Conservation (phyloP, 192 early-diverging fungal species). For the Rhizophagus sp. region DNA sequence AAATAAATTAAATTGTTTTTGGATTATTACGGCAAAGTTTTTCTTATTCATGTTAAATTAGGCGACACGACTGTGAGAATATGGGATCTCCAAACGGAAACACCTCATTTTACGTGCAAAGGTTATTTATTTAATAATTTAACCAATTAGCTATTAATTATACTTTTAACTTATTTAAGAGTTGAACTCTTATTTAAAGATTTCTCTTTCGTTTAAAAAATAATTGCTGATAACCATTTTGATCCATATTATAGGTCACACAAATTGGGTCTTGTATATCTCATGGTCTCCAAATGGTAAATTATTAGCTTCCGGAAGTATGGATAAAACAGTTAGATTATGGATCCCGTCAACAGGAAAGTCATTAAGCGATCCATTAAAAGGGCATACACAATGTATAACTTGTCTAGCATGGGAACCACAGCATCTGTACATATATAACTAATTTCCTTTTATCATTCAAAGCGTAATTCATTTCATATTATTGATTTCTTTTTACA, state of each 20-base stretch:
- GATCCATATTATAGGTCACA: constrained; percentile 63
- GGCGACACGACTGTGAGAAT: constrained; percentile 93
- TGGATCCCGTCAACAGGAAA: constrained; percentile 92
- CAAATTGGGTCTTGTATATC: constrained; percentile 90
- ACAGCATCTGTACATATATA: constrained; percentile 65
- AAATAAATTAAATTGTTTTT: too few species aligned
- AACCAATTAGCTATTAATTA: too few species aligned
- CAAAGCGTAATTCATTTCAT: neutral
- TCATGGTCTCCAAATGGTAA: constrained; percentile 91
- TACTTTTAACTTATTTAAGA: too few species aligned
- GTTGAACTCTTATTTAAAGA: too few species aligned
- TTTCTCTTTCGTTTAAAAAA: neutral
- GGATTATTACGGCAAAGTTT: neutral
- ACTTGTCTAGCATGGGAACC: constrained; percentile 95
- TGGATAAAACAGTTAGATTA: constrained; percentile 87
- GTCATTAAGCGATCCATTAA: constrained; percentile 70
- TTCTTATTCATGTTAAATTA: constrained; percentile 19
- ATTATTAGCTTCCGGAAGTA: constrained; percentile 86
- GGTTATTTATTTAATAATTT: constrained; percentile 33
- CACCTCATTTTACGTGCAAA: constrained; percentile 80
- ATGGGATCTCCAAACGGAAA: constrained; percentile 97
- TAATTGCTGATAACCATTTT: neutral
- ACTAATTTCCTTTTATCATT: neutral
- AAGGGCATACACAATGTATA: constrained; percentile 87
- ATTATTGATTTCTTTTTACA: neutral